A percentile compares a stretch with the other conserved stretches of the same genome.
Conservation (phyloP, 2,329 filamentous ascomycete species). For the Botrytis porri region DNA sequence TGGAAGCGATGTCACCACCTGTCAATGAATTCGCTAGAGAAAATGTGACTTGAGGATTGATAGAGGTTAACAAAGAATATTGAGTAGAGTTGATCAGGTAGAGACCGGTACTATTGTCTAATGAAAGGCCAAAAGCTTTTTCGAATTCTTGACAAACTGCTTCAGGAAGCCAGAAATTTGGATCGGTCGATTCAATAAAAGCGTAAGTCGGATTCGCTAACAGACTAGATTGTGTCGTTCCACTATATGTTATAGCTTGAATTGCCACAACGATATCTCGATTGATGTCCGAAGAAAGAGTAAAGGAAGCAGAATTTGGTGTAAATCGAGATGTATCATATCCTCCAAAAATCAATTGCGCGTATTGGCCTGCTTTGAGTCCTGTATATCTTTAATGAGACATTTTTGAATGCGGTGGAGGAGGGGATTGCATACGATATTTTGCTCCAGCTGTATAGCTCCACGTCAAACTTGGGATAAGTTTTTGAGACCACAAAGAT, state of each 20-base stretch:
- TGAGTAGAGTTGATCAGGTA: conserved; percentile 57
- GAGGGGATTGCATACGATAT: conserved; percentile 45
- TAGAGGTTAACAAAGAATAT: conserved; percentile 29
- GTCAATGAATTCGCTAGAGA: conserved; percentile 25
- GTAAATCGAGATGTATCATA: conserved; percentile 42
- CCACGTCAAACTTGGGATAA: conserved; percentile 43
- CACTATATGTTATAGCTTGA: conserved; percentile 43
- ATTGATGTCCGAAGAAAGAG: conserved; percentile 41
- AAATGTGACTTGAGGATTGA: conserved; percentile 36
- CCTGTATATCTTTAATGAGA: conserved; percentile 7
- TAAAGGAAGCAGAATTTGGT: conserved; percentile 40
- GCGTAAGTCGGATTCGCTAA: conserved; percentile 37
- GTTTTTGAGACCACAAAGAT: conserved; percentile 39
- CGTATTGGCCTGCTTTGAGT: conserved; percentile 37
- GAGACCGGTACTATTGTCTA: conserved; percentile 58
- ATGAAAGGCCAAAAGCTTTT: conserved; percentile 58
- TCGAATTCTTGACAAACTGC: conserved; percentile 62
- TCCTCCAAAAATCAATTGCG: conserved; percentile 43
- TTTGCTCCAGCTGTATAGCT: conserved; percentile 68
- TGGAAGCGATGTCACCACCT: conserved; percentile 33
- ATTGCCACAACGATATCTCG: conserved; percentile 42
- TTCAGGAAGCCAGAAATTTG: conserved; percentile 60
- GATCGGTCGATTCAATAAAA: conserved; percentile 59
- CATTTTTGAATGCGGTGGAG: background rate
- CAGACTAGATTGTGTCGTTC: conserved; percentile 34